Base-by-base conservation (phyloP, 805 yeast species). In the Starmerella tilneyi region DNA sequence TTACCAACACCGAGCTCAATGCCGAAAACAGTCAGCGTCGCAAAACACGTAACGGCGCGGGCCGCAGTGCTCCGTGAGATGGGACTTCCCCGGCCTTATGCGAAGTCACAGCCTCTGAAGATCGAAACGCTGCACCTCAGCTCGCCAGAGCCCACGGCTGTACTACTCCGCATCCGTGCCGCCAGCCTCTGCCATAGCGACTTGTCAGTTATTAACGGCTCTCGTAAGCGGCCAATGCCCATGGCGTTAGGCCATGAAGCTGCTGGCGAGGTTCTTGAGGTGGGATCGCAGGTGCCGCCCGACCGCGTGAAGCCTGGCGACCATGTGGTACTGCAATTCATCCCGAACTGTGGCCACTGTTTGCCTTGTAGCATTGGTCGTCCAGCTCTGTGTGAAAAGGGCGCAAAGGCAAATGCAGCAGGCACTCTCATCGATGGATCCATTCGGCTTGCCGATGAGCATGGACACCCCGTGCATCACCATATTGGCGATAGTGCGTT, bases 361-460 rank as follows among this genome's bases (percentile, higher is more conserved):
- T 84, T 86, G 64, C 84, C 89, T 73, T 92, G 98, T 70, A 75
- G 73, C 63, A 78, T 89, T 49, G 95, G 96, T 50, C 88, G 92
- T 74, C 86, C 97, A 61, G 92, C 92, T 69, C 74, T 92, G 62
- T 92, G 98, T 72, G 84, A 89, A 51, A 73, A 92, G 59, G 94
- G 94, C 56, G 81, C 97, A 69, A 94, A 83, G 45, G 89, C 98
- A 45, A 97, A 92, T 66, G 97, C 97, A 63, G 81, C 83, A 61
- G 98, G 98, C 64, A 81, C 89, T 46, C 81, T 92, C 94, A 96
- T 97, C 52, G 98, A 92, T 63, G 98, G 97, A 20, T 85, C 97
- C 42, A 66, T 83, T 39, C 78, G 97, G 67, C 86, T 92, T 70
- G 76, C 82, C 62, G 50, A 44, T 22, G 63, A 63, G 53, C 63